Conservation (phyloP, 352 stramenopile genomes). For the Phytophthora citricola region DNA sequence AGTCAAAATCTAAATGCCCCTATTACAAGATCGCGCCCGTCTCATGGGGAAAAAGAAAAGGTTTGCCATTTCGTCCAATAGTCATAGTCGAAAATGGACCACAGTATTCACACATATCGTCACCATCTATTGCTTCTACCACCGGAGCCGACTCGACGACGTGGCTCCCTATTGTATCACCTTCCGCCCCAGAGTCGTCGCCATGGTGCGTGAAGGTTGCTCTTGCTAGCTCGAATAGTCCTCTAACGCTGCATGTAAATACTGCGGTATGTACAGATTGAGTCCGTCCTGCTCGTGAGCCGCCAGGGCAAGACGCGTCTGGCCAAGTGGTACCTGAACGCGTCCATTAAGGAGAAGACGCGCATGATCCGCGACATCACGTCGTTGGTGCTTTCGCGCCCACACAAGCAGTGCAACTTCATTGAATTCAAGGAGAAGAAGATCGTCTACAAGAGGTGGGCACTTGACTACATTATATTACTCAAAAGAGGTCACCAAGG, state of each 20-base stretch:
- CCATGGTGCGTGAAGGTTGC: constrained; percentile 23
- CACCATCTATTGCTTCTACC: background rate
- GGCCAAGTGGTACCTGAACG: constrained; percentile 90
- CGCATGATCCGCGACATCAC: constrained; percentile 92
- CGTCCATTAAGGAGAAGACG: constrained; percentile 84
- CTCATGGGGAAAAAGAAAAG: too few species aligned
- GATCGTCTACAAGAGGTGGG: constrained; percentile 96
- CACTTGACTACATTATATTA: background rate
- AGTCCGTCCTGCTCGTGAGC: constrained; percentile 89
- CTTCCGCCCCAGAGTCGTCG: background rate
- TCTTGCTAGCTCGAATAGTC: too few species aligned
- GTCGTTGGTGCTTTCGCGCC: constrained; percentile 85
- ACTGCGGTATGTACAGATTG: constrained; percentile 64
- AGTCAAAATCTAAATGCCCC: too few species aligned
- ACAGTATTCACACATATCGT: background rate
- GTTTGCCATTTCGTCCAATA: background rate
- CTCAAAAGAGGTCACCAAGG: background rate
- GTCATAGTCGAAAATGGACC: background rate
- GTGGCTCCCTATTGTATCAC: constrained; percentile 16
- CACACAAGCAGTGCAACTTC: constrained; percentile 92
- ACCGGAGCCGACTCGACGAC: constrained; percentile 8
- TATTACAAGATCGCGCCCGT: too few species aligned
- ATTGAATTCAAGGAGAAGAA: constrained; percentile 99
- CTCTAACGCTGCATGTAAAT: constrained; percentile 6
- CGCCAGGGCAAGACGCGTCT: constrained; percentile 93